phyloP scores from a whole-genome alignment of 805 yeast species.

The Saturnispora ahearnii region DNA sequence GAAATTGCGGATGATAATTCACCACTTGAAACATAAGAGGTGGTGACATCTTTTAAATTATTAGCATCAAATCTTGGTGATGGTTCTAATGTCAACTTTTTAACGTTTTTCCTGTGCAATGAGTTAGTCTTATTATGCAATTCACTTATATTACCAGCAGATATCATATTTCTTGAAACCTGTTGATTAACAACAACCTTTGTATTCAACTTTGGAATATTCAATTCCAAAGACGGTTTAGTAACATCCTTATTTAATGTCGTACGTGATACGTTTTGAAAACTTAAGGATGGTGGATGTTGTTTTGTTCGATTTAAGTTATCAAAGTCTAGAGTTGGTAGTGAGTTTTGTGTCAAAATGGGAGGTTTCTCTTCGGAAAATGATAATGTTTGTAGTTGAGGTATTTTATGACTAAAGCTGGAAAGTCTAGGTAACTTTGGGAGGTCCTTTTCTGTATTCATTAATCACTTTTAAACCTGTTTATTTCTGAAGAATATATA shows the following conservation, averaged over 20 bases:
- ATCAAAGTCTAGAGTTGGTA: background rate
- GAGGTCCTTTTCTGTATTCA: background rate
- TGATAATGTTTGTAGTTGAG: background rate
- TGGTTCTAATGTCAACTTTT: conserved; percentile 39
- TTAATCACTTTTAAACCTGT: background rate
- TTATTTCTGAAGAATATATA: background rate
- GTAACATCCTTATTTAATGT: background rate
- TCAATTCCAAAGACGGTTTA: background rate
- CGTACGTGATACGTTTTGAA: background rate
- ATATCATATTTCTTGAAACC: conserved; percentile 9
- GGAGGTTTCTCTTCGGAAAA: background rate
- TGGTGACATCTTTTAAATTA: background rate
- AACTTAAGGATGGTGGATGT: background rate
- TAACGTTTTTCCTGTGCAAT: conserved; percentile 49
- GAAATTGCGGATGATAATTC: conserved; percentile 3
- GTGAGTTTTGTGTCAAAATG: background rate
- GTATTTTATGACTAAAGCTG: background rate
- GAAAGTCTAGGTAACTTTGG: background rate
- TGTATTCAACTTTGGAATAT: background rate
- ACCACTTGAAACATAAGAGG: background rate
- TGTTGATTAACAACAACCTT: conserved; percentile 11
- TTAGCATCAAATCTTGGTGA: background rate
- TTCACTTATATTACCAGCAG: conserved; percentile 5
- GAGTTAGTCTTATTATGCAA: conserved; percentile 28
- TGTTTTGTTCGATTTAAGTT: background rate